These are phyloP conservation scores for Psidium friedrichsthalianum DNA, from an alignment of 345 rosid species.

Conservation along the genomic window DNA sequence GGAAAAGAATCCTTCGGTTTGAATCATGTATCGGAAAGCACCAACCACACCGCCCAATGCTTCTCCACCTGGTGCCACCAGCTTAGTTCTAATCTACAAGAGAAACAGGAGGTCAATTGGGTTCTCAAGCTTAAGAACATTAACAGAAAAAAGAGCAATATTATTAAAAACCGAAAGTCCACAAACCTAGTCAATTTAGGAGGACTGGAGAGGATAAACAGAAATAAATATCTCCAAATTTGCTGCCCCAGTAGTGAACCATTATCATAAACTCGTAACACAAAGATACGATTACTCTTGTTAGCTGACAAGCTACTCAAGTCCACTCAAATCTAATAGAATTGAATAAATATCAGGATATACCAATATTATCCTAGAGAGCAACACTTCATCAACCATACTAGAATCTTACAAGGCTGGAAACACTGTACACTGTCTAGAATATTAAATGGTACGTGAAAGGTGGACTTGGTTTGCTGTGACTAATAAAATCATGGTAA, in stretches of 20 bases:
- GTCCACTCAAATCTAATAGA: background rate
- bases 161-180: background rate
- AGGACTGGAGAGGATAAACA: background rate
- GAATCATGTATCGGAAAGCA: constrained; percentile 67
- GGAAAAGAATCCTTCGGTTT: constrained; percentile 75
- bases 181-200: background rate
- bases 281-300: background rate
- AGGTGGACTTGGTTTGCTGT: background rate
- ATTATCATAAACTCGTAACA: background rate
- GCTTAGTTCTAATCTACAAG: constrained; percentile 56
- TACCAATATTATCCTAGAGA: background rate
- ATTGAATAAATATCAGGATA: background rate
- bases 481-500: background rate
- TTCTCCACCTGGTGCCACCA: constrained; percentile 95
- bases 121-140: background rate
- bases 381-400: background rate
- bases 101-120: background rate
- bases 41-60: constrained; percentile 69
- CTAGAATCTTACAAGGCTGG: background rate
- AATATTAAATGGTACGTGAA: background rate
- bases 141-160: background rate
- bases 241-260: background rate
- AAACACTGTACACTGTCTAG: background rate
- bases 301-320: background rate
- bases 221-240: background rate